Evolutionary conservation across 2,329 filamentous ascomycete species (phyloP).

Genomic region (Esteya vermicola): DNA sequence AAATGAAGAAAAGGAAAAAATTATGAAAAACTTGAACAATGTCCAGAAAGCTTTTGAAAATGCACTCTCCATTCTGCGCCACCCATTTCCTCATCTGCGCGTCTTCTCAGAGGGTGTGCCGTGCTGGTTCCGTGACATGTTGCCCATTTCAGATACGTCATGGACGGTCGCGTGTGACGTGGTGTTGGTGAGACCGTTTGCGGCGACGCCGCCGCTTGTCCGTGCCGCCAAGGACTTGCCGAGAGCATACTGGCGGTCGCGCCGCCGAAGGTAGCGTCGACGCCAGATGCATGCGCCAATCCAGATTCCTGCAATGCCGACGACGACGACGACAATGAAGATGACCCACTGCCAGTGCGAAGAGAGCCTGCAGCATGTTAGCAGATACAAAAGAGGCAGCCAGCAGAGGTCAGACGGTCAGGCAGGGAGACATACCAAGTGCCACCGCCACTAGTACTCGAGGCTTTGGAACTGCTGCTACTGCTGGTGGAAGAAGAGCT

Average conservation of each 20-base stretch:
- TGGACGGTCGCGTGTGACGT: too few relatives aligned
- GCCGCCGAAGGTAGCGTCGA: conserved; percentile 57
- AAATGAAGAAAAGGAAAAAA: too few relatives aligned
- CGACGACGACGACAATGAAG: conserved; percentile 60
- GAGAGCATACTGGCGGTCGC: conserved; percentile 40
- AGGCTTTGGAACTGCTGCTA: background rate
- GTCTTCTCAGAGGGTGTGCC: too few relatives aligned
- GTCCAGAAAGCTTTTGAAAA: too few relatives aligned
- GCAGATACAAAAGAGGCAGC: background rate
- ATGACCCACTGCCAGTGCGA: conserved; percentile 69
- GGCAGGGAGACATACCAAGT: background rate
- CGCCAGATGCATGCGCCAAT: conserved; percentile 56
- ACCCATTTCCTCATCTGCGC: too few relatives aligned
- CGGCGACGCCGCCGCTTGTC: conserved; percentile 15
- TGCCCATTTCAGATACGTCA: too few relatives aligned
- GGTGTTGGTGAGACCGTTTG: too few relatives aligned
- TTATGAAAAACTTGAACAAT: too few relatives aligned
- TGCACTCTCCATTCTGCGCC: too few relatives aligned
- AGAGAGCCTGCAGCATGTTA: conserved; percentile 39
- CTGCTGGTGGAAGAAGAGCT: background rate
- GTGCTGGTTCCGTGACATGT: too few relatives aligned
- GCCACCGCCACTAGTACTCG: background rate
- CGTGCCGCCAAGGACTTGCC: conserved; percentile 24
- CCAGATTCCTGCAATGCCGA: conserved; percentile 55
- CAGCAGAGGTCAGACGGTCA: too few relatives aligned